Evolutionary conservation across 2,329 filamentous ascomycete genomes (phyloP).

Genomic region (Hypoxylon sp.): DNA sequence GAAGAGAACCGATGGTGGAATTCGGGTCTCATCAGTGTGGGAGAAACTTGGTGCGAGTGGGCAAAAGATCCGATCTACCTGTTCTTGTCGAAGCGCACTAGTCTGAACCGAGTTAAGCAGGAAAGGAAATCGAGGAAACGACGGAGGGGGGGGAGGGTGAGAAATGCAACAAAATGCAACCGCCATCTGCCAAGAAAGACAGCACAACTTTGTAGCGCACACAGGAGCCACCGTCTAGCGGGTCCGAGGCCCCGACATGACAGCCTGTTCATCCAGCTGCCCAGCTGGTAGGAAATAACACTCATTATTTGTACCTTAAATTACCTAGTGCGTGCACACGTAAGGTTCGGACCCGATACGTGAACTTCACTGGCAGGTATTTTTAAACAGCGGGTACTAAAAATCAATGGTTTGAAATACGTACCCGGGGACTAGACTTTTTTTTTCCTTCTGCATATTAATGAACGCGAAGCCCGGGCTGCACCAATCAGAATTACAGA

Average conservation of each 20-base stretch:
- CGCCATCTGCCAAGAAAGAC: conserved; percentile 42
- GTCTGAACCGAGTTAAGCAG: conserved; percentile 45
- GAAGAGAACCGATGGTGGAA: conserved; percentile 47
- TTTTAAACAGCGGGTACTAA: conserved; percentile 35
- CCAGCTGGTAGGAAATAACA: conserved; percentile 18
- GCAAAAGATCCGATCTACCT: conserved; percentile 42
- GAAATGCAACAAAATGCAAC: conserved; percentile 36
- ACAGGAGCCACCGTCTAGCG: conserved; percentile 5
- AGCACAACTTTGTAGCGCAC: conserved; percentile 32
- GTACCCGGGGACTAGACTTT: not conserved
- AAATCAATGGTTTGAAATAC: not conserved
- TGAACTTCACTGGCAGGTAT: conserved; percentile 36
- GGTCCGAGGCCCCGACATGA: conserved; percentile 28
- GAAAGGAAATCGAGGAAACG: conserved; percentile 36
- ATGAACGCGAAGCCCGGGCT: conserved; percentile 16
- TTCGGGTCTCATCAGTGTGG: conserved; percentile 34
- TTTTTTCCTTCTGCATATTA: conserved; percentile 15
- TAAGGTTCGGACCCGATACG: conserved; percentile 31
- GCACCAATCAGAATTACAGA: conserved; percentile 13
- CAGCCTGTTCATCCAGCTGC: conserved; percentile 29
- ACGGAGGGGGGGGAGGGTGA: conserved; percentile 25
- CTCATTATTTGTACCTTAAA: conserved; percentile 29
- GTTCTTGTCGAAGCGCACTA: conserved; percentile 41
- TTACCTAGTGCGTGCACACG: conserved; percentile 32
- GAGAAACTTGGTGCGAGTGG: conserved; percentile 40